A percentile compares a stretch with the other conserved stretches of the same genome.
Conservation (phyloP, 1,284 basidiomycete species). For the Puccinia brachypodii region DNA sequence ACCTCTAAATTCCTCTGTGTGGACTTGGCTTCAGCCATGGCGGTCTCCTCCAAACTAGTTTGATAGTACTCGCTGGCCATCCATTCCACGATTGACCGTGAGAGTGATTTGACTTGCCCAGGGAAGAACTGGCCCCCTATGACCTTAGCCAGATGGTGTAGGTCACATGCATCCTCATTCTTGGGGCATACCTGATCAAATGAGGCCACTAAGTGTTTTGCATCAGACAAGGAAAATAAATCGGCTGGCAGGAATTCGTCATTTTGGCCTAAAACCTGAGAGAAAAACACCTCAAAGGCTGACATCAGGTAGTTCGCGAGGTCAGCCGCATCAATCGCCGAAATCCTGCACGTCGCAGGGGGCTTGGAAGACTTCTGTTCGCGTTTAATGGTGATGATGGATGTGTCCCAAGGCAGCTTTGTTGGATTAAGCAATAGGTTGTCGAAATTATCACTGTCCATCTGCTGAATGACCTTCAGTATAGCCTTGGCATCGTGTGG, state of each 20-base stretch:
- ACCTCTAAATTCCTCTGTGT: no score
- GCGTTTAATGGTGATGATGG: background rate
- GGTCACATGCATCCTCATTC: background rate
- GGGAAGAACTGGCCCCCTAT: background rate
- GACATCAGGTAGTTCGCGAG: background rate
- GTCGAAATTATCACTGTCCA: background rate
- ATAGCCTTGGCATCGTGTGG: background rate
- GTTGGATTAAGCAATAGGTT: background rate
- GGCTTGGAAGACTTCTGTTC: background rate
- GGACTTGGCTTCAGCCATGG: background rate
- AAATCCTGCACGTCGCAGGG: background rate
- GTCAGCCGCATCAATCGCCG: background rate
- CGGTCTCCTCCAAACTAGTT: no score
- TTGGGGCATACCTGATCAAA: background rate
- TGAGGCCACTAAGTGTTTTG: background rate
- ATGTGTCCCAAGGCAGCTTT: background rate
- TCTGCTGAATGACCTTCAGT: background rate
- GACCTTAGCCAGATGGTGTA: background rate
- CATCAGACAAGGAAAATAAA: background rate
- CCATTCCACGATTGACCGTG: background rate
- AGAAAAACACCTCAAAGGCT: background rate
- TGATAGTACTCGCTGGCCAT: background rate
- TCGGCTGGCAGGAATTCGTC: background rate
- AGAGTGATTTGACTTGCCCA: background rate
- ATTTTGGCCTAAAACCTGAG: background rate